Evolutionary conservation across 495 filamentous ascomycete genomes (phyloP).

Genomic region (Aspergillus carlsbadensis): DNA sequence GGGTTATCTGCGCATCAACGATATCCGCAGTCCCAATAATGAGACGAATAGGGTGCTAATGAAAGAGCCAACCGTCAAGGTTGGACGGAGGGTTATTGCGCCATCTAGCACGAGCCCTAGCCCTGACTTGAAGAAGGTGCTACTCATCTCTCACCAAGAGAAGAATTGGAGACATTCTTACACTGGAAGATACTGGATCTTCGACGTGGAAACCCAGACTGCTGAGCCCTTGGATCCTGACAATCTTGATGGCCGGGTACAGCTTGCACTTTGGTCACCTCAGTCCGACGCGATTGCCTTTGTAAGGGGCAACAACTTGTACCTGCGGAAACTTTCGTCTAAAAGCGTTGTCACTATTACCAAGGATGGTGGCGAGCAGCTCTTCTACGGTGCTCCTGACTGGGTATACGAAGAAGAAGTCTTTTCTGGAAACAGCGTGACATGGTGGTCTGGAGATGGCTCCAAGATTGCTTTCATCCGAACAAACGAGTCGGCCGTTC

Average conservation of each 20-base stretch:
- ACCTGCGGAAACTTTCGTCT: conserved; percentile 66
- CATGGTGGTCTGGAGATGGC: conserved; percentile 92
- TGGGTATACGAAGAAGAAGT: conserved; percentile 99
- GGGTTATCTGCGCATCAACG: conserved; percentile 82
- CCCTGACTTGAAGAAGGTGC: conserved; percentile 76
- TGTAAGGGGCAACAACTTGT: conserved; percentile 86
- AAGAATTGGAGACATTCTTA: conserved; percentile 89
- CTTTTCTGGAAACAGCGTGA: conserved; percentile 73
- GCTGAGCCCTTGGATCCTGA: conserved; percentile 75
- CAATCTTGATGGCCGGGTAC: conserved; percentile 64
- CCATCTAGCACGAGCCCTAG: conserved; percentile 70
- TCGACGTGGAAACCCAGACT: conserved; percentile 81
- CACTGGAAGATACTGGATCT: conserved; percentile 85
- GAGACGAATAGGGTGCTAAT: conserved; percentile 64
- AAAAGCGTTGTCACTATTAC: conserved; percentile 71
- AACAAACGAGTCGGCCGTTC: conserved; percentile 89
- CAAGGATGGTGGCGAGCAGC: conserved; percentile 76
- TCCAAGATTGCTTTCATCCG: conserved; percentile 86
- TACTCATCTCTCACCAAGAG: conserved; percentile 66
- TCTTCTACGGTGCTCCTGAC: conserved; percentile 97
- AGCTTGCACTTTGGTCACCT: conserved; percentile 90
- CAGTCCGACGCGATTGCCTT: conserved; percentile 81
- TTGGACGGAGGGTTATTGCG: conserved; percentile 47
- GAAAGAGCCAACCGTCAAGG: conserved; percentile 61
- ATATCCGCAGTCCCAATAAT: conserved; percentile 59